Evolutionary conservation across 108 stramenopile genomes (phyloP), one percentile per base, ranked within the genome.

Genomic region (Discostella pseudostelligera): DNA sequence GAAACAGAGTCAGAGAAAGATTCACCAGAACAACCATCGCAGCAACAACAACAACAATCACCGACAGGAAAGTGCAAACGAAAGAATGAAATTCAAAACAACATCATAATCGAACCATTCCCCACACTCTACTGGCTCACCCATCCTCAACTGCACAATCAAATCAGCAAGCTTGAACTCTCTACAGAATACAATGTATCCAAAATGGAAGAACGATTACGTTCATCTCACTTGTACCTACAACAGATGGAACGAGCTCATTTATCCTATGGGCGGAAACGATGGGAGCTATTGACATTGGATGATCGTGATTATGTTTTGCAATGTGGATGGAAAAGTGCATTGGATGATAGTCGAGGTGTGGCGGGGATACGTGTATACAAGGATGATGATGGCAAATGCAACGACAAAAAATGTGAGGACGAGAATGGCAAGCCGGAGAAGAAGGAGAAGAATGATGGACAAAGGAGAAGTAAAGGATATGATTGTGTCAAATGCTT

Each of bases 51-150:
- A 29, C 26, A 3, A 26, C n/a, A 3, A 6, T 20, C 13, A 51
- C 50, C 32, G 32, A 32, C 5, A 32, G 32, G 32, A 49, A 39
- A n/a, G n/a, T n/a, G n/a, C n/a, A n/a, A n/a, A n/a, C n/a, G n/a
- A n/a, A n/a, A 16, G 16, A 65, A 8, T 29, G 54, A 37, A 14
- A 59, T 35, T 14, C 46, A 45, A 47, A 64, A 40, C 35, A 29
- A 9, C 13, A 62, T 59, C 47, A 63, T 93, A 17, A 54, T 93
- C 21, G 92, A 93, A 68, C 92, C 92, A 2, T 93, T 93, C 67
- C 92, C 92, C 9, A 93, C 92, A 1, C 79, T 87, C 2, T 90
- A 81, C 54, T 93, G 92, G 92, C 74, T 93, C 20, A 87, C 89
- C 1, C 81, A 82, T 61, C 92, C 92, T 3, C 21, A 50, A 9